Conservation (phyloP, 305 asterid genomes). For the Ajuga reptans region DNA sequence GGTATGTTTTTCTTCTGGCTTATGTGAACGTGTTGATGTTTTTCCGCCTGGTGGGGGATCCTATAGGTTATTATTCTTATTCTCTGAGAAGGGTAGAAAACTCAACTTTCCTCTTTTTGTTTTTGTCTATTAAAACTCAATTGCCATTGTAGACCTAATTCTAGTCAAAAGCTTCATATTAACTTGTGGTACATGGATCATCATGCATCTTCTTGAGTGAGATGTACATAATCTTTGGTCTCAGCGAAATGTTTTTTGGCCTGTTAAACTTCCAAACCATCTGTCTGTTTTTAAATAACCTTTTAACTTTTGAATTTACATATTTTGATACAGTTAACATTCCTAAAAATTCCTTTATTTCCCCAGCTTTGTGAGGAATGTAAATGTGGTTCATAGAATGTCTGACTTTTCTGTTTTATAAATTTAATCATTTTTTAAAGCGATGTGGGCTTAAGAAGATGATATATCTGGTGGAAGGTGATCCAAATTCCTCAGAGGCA, state of each 20-base stretch:
- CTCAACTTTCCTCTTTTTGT: not conserved
- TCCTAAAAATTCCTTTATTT: conserved; percentile 6
- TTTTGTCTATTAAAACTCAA: not conserved
- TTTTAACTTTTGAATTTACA: not conserved
- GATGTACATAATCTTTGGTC: not conserved
- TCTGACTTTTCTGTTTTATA: conserved; percentile 4
- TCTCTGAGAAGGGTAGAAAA: too few relatives aligned
- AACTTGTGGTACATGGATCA: not conserved
- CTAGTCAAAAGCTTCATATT: not conserved
- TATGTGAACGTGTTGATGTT: too few relatives aligned
- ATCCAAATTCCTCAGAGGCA: conserved; percentile 80
- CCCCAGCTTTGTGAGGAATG: not conserved
- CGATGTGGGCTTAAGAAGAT: conserved; percentile 92
- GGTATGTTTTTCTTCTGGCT: too few relatives aligned
- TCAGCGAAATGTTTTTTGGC: not conserved
- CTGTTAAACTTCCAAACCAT: conserved; percentile 6
- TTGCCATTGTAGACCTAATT: not conserved
- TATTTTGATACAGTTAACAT: conserved; percentile 4
- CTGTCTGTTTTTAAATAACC: conserved; percentile 4
- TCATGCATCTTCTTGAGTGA: not conserved
- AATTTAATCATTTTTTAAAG: conserved; percentile 32
- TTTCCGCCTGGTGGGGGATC: too few relatives aligned
- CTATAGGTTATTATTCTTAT: too few relatives aligned
- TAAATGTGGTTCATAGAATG: not conserved
- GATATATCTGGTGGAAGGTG: conserved; percentile 95